Conservation (phyloP, 257 asterid species). For the Verbascum thapsus region DNA sequence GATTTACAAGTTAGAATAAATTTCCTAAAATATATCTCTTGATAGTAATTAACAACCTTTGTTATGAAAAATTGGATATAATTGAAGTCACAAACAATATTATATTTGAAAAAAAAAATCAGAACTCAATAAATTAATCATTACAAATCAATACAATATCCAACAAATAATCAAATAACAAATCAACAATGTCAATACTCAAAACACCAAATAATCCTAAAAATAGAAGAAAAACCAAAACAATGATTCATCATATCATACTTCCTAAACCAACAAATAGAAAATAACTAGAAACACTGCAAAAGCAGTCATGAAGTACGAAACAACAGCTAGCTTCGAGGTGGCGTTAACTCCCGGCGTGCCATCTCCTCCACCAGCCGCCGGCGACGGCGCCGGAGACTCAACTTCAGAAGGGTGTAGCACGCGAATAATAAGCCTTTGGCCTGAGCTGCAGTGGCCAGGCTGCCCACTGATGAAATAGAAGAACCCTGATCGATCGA, state of each 20-base stretch:
- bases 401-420: constrained; percentile 52
- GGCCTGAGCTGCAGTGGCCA: constrained; percentile 65
- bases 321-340: constrained; percentile 27
- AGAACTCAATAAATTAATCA: too few species aligned
- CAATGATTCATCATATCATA: not conserved
- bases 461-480: constrained; percentile 75
- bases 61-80: too few species aligned
- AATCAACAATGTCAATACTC: constrained; percentile 7
- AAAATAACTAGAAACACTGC: constrained; percentile 34
- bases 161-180: not conserved
- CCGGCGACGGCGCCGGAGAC: constrained; percentile 47
- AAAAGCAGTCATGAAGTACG: constrained; percentile 36
- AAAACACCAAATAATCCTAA: constrained; percentile 14
- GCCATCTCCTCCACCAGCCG: constrained; percentile 26
- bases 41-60: too few species aligned
- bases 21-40: too few species aligned
- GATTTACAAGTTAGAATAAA: too few species aligned
- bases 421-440: constrained; percentile 61
- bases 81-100: too few species aligned
- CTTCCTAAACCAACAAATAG: constrained; percentile 38
- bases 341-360: constrained; percentile 34
- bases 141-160: too few species aligned
- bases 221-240: not conserved
- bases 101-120: too few species aligned
- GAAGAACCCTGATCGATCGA: constrained; percentile 56